Percentiles rank a stretch among this genome's conserved stretches.
Evolutionary conservation across 2,329 filamentous ascomycete genomes (phyloP).

Genomic region (Curvularia sp.): DNA sequence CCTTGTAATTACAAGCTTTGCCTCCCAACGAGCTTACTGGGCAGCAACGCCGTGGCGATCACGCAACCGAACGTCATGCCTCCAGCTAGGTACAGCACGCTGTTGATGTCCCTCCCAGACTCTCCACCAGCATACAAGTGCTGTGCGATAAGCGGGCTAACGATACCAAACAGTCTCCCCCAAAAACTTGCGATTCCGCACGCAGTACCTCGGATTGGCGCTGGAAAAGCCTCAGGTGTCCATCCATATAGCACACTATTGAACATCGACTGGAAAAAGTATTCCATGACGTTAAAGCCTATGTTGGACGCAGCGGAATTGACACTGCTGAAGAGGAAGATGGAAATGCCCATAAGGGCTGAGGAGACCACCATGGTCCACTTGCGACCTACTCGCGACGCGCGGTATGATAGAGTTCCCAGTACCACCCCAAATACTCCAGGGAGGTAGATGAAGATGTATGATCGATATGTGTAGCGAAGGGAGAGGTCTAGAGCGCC

Average conservation of each 20-base stretch:
- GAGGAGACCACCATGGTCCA: slow-evolving; percentile 55
- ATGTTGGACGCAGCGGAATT: slow-evolving; percentile 57
- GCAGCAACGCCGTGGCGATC: slow-evolving; percentile 59
- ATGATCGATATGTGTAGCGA: slow-evolving; percentile 59
- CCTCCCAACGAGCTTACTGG: slow-evolving; percentile 47
- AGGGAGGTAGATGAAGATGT: slow-evolving; percentile 62
- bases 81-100: slow-evolving; percentile 63
- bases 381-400: slow-evolving; percentile 54
- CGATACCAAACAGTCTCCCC: slow-evolving; percentile 65
- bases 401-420: slow-evolving; percentile 57
- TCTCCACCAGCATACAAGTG: slow-evolving; percentile 45
- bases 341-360: slow-evolving; percentile 53
- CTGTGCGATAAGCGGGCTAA: slow-evolving; percentile 64
- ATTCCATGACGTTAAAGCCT: slow-evolving; percentile 60
- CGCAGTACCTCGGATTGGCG: slow-evolving; percentile 59
- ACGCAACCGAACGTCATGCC: slow-evolving; percentile 62
- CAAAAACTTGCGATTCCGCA: slow-evolving; percentile 66
- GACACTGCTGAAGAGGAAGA: slow-evolving; percentile 56
- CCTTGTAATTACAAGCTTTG: slow-evolving; percentile 15
- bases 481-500: slow-evolving; percentile 54
- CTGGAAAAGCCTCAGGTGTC: slow-evolving; percentile 61
- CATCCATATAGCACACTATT: slow-evolving; percentile 61
- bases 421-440: slow-evolving; percentile 61
- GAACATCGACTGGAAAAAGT: slow-evolving; percentile 62
- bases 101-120: slow-evolving; percentile 53